These are phyloP conservation scores for Apiotrichum brassicae DNA, from an alignment of 1,284 basidiomycete species.

Conservation along the genomic window DNA sequence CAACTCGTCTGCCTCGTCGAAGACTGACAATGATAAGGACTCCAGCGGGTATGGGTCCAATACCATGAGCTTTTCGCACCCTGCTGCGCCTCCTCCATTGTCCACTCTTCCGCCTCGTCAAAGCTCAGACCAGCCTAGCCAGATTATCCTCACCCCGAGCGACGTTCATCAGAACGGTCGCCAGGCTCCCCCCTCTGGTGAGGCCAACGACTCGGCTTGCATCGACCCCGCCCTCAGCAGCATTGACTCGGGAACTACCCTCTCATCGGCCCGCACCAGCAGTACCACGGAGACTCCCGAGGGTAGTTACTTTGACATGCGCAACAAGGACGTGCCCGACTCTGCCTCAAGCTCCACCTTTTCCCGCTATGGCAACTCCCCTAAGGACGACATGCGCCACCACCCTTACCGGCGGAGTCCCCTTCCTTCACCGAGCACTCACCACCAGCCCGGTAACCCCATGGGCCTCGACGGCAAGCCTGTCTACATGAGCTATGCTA, in stretches of 20 bases:
- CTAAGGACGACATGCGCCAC: conserved; percentile 20
- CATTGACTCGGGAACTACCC: conserved; percentile 3
- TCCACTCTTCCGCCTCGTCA: conserved; percentile 30
- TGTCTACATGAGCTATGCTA: conserved; percentile 34
- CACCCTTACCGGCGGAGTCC: conserved; percentile 30
- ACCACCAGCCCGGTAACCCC: conserved; percentile 9
- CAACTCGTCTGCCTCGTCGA: not conserved
- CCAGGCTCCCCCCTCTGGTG: not conserved
- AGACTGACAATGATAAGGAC: not conserved
- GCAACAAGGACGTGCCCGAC: conserved; percentile 12
- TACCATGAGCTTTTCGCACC: conserved; percentile 26
- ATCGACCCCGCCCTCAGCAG: conserved; percentile 19
- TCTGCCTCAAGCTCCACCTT: conserved; percentile 25
- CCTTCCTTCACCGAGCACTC: conserved; percentile 17
- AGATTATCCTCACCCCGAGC: conserved; percentile 39
- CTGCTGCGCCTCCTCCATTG: conserved; percentile 33
- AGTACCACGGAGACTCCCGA: conserved; percentile 1
- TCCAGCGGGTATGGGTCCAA: conserved; percentile 8
- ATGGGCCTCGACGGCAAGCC: conserved; percentile 31
- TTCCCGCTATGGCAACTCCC: conserved; percentile 23
- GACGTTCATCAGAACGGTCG: conserved; percentile 21
- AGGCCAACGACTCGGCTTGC: conserved; percentile 8
- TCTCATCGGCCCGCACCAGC: conserved; percentile 3
- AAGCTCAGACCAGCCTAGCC: conserved; percentile 27
- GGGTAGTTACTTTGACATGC: conserved; percentile 17